These are phyloP conservation scores for Coemansia sp. DNA, from an alignment of 192 early-diverging fungal species.

Conservation along the genomic window DNA sequence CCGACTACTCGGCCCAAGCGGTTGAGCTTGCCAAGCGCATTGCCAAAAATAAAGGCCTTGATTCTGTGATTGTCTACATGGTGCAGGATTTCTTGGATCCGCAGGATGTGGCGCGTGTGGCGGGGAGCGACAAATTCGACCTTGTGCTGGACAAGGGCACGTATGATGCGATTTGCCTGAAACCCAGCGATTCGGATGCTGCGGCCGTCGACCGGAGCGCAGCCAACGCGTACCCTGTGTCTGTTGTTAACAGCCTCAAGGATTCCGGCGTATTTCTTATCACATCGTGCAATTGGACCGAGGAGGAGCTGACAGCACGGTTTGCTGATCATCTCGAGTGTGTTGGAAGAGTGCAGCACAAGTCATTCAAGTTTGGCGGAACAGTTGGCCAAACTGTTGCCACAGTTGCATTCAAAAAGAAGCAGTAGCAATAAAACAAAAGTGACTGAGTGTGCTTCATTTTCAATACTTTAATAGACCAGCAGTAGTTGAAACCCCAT, in stretches of 20 bases:
- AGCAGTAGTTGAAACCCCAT: no score
- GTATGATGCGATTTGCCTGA: conserved; percentile 86
- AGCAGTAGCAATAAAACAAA: not conserved
- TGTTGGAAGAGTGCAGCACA: conserved; percentile 74
- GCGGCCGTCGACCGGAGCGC: conserved; percentile 54
- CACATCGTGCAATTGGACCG: conserved; percentile 94
- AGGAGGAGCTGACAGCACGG: conserved; percentile 70
- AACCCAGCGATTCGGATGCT: conserved; percentile 48
- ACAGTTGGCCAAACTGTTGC: conserved; percentile 83
- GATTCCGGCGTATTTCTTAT: conserved; percentile 69
- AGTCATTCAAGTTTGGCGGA: conserved; percentile 86
- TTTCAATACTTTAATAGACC: not conserved
- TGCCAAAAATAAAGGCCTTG: conserved; percentile 47
- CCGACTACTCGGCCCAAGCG: conserved; percentile 82
- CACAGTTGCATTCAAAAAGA: conserved; percentile 71
- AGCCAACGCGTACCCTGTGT: conserved; percentile 56
- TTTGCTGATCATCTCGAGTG: conserved; percentile 61
- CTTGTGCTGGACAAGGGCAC: conserved; percentile 91
- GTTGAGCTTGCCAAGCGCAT: conserved; percentile 72
- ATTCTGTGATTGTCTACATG: conserved; percentile 54
- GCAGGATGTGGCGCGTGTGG: conserved; percentile 44
- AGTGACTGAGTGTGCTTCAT: conserved; percentile 5
- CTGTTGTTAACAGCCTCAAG: conserved; percentile 64
- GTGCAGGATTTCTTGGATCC: conserved; percentile 63
- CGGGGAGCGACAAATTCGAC: conserved; percentile 38